Evolutionary conservation across 345 rosid species (phyloP), one percentile per base, ranked within the genome.

Genomic region (Barbarea vulgaris): DNA sequence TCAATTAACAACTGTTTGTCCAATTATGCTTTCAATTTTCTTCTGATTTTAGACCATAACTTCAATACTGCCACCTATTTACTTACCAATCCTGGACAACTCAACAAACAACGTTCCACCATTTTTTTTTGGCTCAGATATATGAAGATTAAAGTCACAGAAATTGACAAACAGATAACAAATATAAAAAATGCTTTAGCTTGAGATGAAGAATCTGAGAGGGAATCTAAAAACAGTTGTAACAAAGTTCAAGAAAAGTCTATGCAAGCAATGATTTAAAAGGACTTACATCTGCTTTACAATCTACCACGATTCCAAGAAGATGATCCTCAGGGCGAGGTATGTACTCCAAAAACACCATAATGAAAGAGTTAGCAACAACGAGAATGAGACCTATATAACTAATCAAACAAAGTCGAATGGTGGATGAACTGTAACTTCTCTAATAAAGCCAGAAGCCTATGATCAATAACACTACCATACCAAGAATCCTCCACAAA

Each of bases 241-340:
- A 27, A 27, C 28, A 27, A 27, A 27, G 28, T 27, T 27, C 28
- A 27, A 51, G 13, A 22, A 70, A 67, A 41, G 22, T 60, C 58
- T 15, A 62, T 53, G 19, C 22, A 34, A 63, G 44, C 39, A 46
- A 34, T 14, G 14, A 48, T 39, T 48, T 31, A 33, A 76, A 82
- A 68, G 44, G 36, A 54, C 96, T 88, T 85, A 91, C 97, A 69
- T 89, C 96, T 63, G 88, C 75, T 87, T 72, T 93, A 70, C 81
- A 75, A 79, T 91, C 97, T 8, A 87, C 93, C 70, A 88, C 93
- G 6, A 93, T 85, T 76, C 96, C 98, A 83, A 93, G 93, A 74
- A 91, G 79, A 37, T 82, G 66, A 74, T 93, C 97, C 67, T 86
- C 98, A 36, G 58, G 75, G 58, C 84, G 83, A 64, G 94, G 92